These are phyloP conservation scores for Cyclotella kingstonii DNA, from an alignment of 108 stramenopile genomes.

Conservation along the genomic window DNA sequence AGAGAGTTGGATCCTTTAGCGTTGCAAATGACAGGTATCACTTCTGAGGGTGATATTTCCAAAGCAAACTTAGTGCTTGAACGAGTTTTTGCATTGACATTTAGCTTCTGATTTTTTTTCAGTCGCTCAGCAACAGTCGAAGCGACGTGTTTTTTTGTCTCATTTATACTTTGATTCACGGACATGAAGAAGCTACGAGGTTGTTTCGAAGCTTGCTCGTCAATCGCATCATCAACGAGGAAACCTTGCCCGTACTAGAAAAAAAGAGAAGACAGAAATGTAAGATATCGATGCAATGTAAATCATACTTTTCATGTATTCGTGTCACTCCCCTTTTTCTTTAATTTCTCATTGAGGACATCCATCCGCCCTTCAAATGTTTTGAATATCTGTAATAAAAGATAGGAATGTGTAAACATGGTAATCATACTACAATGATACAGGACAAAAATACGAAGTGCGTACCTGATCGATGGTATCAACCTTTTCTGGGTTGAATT, in stretches of 20 bases:
- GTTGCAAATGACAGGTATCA: slow-evolving; percentile 69
- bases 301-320: neutral
- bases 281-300: neutral
- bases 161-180: slow-evolving; percentile 43
- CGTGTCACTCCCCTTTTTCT: slow-evolving; percentile 45
- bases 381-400: slow-evolving; percentile 49
- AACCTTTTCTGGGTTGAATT: slow-evolving; percentile 72
- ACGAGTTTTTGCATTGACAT: slow-evolving; percentile 20
- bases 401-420: no score
- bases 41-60: slow-evolving; percentile 62
- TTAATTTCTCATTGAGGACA: slow-evolving; percentile 72
- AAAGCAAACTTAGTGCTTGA: slow-evolving; percentile 44
- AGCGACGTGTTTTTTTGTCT: slow-evolving; percentile 39
- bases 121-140: slow-evolving; percentile 33
- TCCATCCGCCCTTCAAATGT: slow-evolving; percentile 73
- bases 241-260: slow-evolving; percentile 72
- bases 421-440: no score
- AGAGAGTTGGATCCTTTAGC: slow-evolving; percentile 45
- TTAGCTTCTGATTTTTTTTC: slow-evolving; percentile 19
- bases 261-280: neutral
- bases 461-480: slow-evolving; percentile 58
- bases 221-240: slow-evolving; percentile 64
- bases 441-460: neutral
- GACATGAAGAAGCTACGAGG: slow-evolving; percentile 46
- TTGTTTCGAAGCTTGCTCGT: slow-evolving; percentile 38